Evolutionary conservation across 2,329 filamentous ascomycete species (phyloP).

Genomic region (Mariannaea sp.): DNA sequence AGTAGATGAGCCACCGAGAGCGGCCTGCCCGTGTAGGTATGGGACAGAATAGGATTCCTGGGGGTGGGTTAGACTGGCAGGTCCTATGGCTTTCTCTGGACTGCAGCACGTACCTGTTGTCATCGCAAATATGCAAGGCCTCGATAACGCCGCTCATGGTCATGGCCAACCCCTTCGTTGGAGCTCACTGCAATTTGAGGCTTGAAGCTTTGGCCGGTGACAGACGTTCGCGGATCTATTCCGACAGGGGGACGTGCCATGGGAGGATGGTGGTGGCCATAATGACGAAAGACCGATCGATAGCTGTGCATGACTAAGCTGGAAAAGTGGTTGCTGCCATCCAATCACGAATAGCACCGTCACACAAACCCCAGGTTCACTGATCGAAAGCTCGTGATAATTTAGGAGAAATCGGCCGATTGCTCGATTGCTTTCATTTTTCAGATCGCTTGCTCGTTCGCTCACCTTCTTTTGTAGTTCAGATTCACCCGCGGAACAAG

Average conservation of each 20-base stretch:
- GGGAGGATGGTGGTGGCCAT: no score
- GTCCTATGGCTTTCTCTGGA: neutral
- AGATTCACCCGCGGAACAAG: slow-evolving; percentile 1
- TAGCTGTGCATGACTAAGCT: slow-evolving; percentile 37
- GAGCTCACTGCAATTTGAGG: slow-evolving; percentile 31
- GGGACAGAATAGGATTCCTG: slow-evolving; percentile 84
- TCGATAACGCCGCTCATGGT: slow-evolving; percentile 88
- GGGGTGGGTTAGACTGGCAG: slow-evolving; percentile 30
- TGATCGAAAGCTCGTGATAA: slow-evolving; percentile 26
- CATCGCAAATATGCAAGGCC: slow-evolving; percentile 96
- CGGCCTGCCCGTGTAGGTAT: slow-evolving; percentile 83
- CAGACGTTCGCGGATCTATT: slow-evolving; percentile 12
- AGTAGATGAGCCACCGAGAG: slow-evolving; percentile 77
- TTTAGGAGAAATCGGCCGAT: slow-evolving; percentile 8
- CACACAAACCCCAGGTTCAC: slow-evolving; percentile 18
- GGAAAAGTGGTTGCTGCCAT: neutral
- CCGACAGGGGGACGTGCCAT: slow-evolving; percentile 30
- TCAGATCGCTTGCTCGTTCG: no score
- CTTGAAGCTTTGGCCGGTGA: slow-evolving; percentile 23
- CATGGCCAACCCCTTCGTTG: slow-evolving; percentile 39
- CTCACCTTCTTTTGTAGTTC: neutral
- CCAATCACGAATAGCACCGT: slow-evolving; percentile 31
- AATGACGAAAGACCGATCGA: slow-evolving; percentile 39
- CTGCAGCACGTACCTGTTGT: slow-evolving; percentile 71
- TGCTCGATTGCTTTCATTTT: no score